Evolutionary conservation across 805 yeast species (phyloP).

Genomic region (Metschnikowia koreensis): DNA sequence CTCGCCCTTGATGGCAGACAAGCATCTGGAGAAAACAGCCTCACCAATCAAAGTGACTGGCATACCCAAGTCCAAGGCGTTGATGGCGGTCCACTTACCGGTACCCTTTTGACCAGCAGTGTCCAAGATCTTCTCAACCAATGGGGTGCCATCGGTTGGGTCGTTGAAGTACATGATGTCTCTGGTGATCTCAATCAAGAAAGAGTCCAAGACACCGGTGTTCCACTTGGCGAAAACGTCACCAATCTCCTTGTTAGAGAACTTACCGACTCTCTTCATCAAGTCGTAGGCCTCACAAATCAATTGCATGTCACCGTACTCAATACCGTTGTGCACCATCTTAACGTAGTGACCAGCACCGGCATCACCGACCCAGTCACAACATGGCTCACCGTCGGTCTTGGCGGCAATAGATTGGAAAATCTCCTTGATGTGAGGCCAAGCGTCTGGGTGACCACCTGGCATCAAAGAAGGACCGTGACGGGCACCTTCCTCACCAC

Average conservation of each 20-base stretch:
- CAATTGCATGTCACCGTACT: conserved; percentile 99
- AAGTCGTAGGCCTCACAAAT: conserved; percentile 97
- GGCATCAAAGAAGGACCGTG: conserved; percentile 99
- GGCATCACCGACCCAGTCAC: conserved; percentile 99
- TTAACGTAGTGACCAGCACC: conserved; percentile 99
- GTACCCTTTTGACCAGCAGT: conserved; percentile 99
- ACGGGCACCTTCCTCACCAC: conserved; percentile 99
- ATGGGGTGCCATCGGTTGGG: conserved; percentile 79
- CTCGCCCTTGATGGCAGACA: conserved; percentile 89
- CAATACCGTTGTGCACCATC: conserved; percentile 99
- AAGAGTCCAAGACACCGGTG: conserved; percentile 95
- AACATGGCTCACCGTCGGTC: conserved; percentile 98
- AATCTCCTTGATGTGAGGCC: conserved; percentile 97
- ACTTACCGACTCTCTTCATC: conserved; percentile 90
- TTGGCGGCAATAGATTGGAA: conserved; percentile 96
- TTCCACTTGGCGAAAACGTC: conserved; percentile 92
- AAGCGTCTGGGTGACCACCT: conserved; percentile 96
- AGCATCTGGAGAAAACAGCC: conserved; percentile 96
- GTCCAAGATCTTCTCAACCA: conserved; percentile 95
- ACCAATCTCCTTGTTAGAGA: conserved; percentile 88
- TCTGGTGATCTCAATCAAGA: conserved; percentile 94
- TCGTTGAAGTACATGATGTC: conserved; percentile 90
- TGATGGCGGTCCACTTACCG: conserved; percentile 99
- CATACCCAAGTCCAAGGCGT: conserved; percentile 96
- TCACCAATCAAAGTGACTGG: conserved; percentile 98